Base-by-base conservation (phyloP, 495 filamentous ascomycete genomes). In the Neurospora sp. region DNA sequence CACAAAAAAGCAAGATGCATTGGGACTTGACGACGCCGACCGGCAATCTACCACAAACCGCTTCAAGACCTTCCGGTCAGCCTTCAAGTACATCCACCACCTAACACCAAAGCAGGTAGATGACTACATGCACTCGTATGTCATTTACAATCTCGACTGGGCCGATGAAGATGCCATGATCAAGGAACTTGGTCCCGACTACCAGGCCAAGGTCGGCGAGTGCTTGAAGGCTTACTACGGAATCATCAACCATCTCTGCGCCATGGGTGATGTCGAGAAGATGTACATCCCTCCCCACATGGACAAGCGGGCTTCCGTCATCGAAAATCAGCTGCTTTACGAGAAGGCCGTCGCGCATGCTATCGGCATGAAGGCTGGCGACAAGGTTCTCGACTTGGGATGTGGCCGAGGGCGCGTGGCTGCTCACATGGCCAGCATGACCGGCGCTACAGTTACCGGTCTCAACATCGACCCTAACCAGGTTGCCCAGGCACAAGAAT, bases 211-310 rank as follows among this genome's bases (percentile, higher is more conserved):
- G 48, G 89, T 90, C 18, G 89, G 88, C 73, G 86, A 87, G 70
- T 89, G 88, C 74, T 83, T 90, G 37, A 82, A 85, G 46, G 82
- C 88, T 31, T 90, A 90, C 80, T 90, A 90, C 76, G 86, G 87
- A 54, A 87, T 90, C 40, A 82, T 90, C 39, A 90, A 90, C 76
- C 89, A 90, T 71, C 85, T 90, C 5, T 90, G 89, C 79, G 88
- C 88, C 37, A 83, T 90, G n/a, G 89, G 89, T 35, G 88, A 89
- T 72, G 88, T 90, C 37, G 89, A 90, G 76, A 90, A 90, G 81
- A 90, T 90, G 89, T 90, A 90, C 77, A 89, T 90, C 71, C 89
- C 89, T 37, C 89, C 89, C 5, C 84, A 86, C 76, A 88, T 90
- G 87, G 86, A 88, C 79, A 83, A 83, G 76, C 86, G 86, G 72